These are phyloP conservation scores for Cucumis melo DNA, from an alignment of 306 rosid species.

Conservation along the genomic window DNA sequence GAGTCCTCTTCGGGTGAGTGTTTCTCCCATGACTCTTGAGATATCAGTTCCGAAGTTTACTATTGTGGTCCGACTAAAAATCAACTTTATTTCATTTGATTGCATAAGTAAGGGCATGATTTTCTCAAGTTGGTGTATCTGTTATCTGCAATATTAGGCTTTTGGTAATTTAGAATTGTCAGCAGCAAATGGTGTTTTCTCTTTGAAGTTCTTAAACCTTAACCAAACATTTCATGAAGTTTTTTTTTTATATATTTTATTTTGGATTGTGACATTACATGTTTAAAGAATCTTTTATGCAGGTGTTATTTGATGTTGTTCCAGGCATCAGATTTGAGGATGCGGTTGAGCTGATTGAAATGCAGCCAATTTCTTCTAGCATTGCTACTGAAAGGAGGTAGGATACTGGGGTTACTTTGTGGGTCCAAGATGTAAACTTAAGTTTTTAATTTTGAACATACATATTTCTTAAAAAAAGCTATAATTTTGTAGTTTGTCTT, in stretches of 20 bases:
- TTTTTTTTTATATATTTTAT: background rate
- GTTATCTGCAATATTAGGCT: background rate
- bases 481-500: background rate
- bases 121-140: background rate
- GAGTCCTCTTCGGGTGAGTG: slow-evolving; percentile 89
- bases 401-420: slow-evolving; percentile 13
- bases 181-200: background rate
- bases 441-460: background rate
- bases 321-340: slow-evolving; percentile 84
- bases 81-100: background rate
- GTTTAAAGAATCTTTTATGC: slow-evolving; percentile 28
- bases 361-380: slow-evolving; percentile 81
- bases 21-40: background rate
- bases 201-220: background rate
- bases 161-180: background rate
- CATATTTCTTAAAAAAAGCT: background rate
- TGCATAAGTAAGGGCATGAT: background rate
- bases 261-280: background rate
- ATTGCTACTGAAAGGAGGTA: slow-evolving; percentile 71
- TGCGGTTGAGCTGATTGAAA: slow-evolving; percentile 72
- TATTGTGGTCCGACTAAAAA: background rate
- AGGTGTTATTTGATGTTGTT: slow-evolving; percentile 98
- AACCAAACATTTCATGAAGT: background rate
- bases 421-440: background rate
- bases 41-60: background rate